Base-by-base conservation (phyloP, 306 rosid species). In the Luffa acutangula region DNA sequence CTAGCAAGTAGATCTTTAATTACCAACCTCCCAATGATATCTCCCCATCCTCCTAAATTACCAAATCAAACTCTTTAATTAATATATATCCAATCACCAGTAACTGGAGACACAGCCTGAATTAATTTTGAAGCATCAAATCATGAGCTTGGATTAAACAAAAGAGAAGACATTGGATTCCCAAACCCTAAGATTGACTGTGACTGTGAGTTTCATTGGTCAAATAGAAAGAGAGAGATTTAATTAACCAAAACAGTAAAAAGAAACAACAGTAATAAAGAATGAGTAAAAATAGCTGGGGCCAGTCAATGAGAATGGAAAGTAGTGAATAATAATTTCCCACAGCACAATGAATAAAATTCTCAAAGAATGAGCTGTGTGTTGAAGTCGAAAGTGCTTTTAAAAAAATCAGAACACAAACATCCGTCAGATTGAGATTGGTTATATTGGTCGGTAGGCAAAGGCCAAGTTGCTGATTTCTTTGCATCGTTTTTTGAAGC, bases 401-500 rank as follows among this genome's bases (percentile, higher is more conserved):
- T 15, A 53, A 53, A 53, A 13, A 53, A 15, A 57, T 57, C 13
- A 20, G 13, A 20, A 56, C n/a, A 9, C n/a, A 56, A 56, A 66
- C 73, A 66, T 66, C 49, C 49, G 73, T 66, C 73, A 66, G 49
- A 8, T 6, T 1, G 49, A 66, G 73, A 66, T 15, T 66, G 73
- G 73, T 66, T 66, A 37, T 66, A 17, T 66, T 66, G 48, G 73
- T 66, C 73, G 73, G 73, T 39, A 67, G 49, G 51, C 15, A 67
- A 39, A 67, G 51, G 51, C 11, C 74, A 67, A 67, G 51, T 41
- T 41, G 51, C 21, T 36, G 71, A 64, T 64, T 64, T 64, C 46
- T 18, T 41, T 66, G 49, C 49, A 66, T 66, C 74, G 74, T 66
- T 66, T 39, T 66, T 65, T 65, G 73, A 65, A 65, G 73, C 73